Evolutionary conservation across 805 yeast species (phyloP), one percentile per base, ranked within the genome.

Genomic region (Wickerhamiella cacticola): DNA sequence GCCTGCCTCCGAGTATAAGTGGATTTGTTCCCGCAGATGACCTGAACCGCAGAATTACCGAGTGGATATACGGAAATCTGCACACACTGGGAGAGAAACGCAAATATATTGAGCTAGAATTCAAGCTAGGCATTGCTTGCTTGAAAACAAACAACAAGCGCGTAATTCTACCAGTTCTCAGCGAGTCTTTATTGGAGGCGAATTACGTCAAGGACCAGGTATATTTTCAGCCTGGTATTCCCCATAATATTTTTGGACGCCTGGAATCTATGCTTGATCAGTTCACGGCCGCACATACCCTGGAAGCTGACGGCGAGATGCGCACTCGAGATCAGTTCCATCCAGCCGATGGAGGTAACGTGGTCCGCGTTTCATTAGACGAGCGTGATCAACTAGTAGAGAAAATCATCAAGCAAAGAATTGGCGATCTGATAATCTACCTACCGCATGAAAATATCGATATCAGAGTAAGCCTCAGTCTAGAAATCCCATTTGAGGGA

Each of bases 11-110:
- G 44, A 75, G 86, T 36, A 72, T 85, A 15, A 79, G 86, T 0
- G 88, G 87, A 4, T 72, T 82, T 0, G 78, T 78, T 39, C 92
- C 92, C 1, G 75, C 83, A 42, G 86, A 85, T 58, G 89, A 85
- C 56, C 69, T 84, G 50, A 82, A 88, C 5, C 76, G 88, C 58
- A 76, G 83, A 28, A 77, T 88, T 5, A 82, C 92, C 19, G 85
- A 81, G 56, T 88, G 96, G 96, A 72, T 88, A 7, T 87, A 82
- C 69, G 87, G 94, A 16, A 80, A 83, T 53, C 70, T 86, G 41
- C 71, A 72, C 40, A 52, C 54, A 29, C 47, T 65, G 42, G 55
- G 46, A 2, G 54, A 49, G 3, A 55, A 54, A 5, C 54, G 61
- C 5, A 33, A 50, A 13, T 50, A 54, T 33, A 49, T 62, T 4